Base-by-base conservation (phyloP, 2,329 filamentous ascomycete genomes). In the Berkeleyomyces basicola region DNA sequence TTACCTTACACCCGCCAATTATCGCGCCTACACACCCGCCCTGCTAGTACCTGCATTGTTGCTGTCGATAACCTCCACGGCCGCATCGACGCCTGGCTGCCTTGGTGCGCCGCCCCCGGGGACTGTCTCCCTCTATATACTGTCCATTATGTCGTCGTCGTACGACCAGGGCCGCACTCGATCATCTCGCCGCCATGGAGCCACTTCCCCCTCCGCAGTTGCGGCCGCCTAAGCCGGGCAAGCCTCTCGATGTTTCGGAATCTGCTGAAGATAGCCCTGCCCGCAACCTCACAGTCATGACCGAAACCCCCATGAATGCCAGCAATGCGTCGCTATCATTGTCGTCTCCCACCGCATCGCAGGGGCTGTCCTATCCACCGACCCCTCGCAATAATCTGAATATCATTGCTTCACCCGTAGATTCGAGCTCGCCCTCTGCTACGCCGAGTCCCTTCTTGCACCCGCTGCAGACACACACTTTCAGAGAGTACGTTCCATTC, bases 391-490 rank as follows among this genome's bases (percentile, higher is more conserved):
- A 59, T 58, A 63, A 49, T 46, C 62, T 51, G 44, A 61, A 53
- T 57, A 36, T 63, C 16, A 53, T 78, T 65, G 80, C 78, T 46
- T 75, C 79, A 65, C 75, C 82, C 9, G 81, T 82, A 33, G 75
- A 78, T 64, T 82, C 82, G 61, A 84, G 82, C 37, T 75, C 74
- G 36, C 69, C 73, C 55, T 69, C 75, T 47, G 76, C 77, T 63
- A 64, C 58, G 10, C 60, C 64, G 4, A 85, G 81, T 68, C 84
- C 85, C 0, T 85, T 81, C 68, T 73, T 88, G 62, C 86, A 90
- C 69, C 85, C 86, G 42, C 73, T 87, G 63, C 86, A 90, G 71
- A 81, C 82, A 65, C 85, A 87, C 71, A 84, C 80, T 72, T 87
- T 90, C 59, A 80, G 86, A 80, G 87, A 90, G 85, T 88, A 78